Conservation (phyloP, 257 asterid species). For the Sherardia arvensis region DNA sequence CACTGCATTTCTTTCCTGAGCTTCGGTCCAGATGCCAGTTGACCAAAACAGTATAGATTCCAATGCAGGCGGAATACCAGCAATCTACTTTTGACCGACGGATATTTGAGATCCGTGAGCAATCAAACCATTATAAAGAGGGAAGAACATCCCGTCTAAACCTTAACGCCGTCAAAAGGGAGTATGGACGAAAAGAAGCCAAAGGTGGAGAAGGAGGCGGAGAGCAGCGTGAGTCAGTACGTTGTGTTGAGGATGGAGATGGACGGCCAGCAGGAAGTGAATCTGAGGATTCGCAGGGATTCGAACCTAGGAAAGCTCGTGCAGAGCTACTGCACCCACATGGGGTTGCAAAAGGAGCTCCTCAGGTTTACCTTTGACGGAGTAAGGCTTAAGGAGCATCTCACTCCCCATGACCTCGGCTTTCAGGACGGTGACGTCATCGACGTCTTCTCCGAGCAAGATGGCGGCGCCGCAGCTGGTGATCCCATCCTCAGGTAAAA, state of each 20-base stretch:
- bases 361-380: neutral
- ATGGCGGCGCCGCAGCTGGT: conserved; percentile 3
- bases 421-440: neutral
- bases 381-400: neutral
- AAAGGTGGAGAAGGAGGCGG: neutral
- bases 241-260: neutral
- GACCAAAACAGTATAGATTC: neutral
- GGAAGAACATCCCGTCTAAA: neutral
- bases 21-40: neutral
- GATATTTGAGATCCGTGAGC: neutral
- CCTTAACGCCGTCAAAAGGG: neutral
- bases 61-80: no score
- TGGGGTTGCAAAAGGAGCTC: neutral
- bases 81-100: neutral
- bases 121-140: neutral
- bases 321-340: neutral
- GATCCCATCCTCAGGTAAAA: neutral
- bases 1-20: no score
- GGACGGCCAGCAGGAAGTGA: neutral
- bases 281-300: neutral
- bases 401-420: neutral
- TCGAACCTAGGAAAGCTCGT: neutral
- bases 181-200: neutral
- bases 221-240: neutral
- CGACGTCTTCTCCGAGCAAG: neutral